Evolutionary conservation across 768 basidiomycete species (phyloP), one percentile per base, ranked within the genome.

Genomic region (Floccularia luteovirens): DNA sequence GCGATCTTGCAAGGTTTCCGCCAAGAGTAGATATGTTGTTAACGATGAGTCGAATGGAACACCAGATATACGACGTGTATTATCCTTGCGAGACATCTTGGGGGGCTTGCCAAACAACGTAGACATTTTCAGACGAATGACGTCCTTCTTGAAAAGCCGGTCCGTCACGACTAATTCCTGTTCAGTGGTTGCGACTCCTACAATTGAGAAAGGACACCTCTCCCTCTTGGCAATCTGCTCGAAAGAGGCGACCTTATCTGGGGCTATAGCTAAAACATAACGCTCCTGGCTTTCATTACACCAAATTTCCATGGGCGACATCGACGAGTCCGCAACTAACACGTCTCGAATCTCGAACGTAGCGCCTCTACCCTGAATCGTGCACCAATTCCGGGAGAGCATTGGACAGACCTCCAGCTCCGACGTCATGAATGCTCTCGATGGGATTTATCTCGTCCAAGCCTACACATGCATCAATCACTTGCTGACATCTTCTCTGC

Each of bases 261-360:
- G 75, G 0, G 77, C 75, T 44, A 99, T 74, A 6, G 96, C 96
- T 22, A 98, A 73, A 21, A 98, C 96, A 56, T 98, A 99, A 27
- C 96, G 82, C 54, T 98, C 96, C 66, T 98, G 96, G 48, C 82
- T 86, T 63, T 99, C 96, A 62, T 99, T 99, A 57, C 96, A 98
- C 96, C 96, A 99, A 36, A 98, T 97, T 64, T 98, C 94, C 94
- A 99, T 97, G 0, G 96, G 96, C 3, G 90, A 92, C 89, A 99
- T 90, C 27, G 86, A 84, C 17, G 75, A 71, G 57, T 98, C 96
- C 21, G 90, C 94, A 28, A 96, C 80, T 19, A 90, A 72, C 5
- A 99, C 82, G 51, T 97, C 88, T 16, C 94, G 71, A 49, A 99
- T 93, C 64, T 99, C 96, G 54, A 98, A 92, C 3, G 57, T 69